Conservation (phyloP, 2,329 filamentous ascomycete species). For the Fusarium illudens region DNA sequence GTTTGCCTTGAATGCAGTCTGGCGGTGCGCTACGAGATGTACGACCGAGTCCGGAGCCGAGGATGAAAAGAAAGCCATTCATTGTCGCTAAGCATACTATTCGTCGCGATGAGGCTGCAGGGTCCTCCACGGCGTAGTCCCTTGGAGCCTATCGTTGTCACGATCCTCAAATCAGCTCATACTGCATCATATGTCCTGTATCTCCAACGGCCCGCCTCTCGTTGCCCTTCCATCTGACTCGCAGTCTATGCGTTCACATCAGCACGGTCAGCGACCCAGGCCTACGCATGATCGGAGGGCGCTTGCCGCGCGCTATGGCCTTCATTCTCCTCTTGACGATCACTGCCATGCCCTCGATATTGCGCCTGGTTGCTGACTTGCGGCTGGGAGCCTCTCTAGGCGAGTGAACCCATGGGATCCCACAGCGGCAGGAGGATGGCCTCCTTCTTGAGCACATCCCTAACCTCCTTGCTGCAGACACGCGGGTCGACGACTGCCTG, state of each 20-base stretch:
- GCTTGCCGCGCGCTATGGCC: background rate
- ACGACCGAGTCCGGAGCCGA: background rate
- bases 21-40: background rate
- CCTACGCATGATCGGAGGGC: background rate
- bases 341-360: background rate
- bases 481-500: constrained; percentile 84
- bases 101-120: constrained; percentile 11
- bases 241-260: background rate
- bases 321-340: background rate
- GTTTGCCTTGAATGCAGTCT: constrained; percentile 9
- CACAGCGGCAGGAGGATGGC: constrained; percentile 77
- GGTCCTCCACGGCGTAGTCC: background rate
- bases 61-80: constrained; percentile 11
- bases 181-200: constrained; percentile 10
- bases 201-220: constrained; percentile 6
- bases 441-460: constrained; percentile 74
- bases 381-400: constrained; percentile 49
- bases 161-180: constrained; percentile 23
- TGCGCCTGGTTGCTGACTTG: background rate
- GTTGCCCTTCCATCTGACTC: background rate
- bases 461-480: constrained; percentile 70
- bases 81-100: constrained; percentile 16
- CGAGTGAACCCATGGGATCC: constrained; percentile 82
- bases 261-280: background rate
- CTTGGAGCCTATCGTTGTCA: background rate